Evolutionary conservation across 1,284 basidiomycete genomes (phyloP).

Genomic region (Leccinum holopus): DNA sequence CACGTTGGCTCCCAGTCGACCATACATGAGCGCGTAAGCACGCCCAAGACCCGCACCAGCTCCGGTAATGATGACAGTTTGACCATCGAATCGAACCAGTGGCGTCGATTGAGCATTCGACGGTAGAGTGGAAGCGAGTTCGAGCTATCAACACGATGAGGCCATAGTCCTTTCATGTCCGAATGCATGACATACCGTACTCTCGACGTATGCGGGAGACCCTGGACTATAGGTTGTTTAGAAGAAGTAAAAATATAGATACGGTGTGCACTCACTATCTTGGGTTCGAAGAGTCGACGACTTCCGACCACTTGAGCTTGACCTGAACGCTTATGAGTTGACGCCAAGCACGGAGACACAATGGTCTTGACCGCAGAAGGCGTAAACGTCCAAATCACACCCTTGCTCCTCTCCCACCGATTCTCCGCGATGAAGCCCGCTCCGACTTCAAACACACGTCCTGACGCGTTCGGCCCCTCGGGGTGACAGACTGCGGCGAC

Average conservation of each 20-base stretch:
- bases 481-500: conserved; percentile 79
- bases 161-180: neutral
- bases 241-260: neutral
- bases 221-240: conserved; percentile 52
- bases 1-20: conserved; percentile 89
- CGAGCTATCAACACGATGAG: conserved; percentile 50
- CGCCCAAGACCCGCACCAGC: conserved; percentile 93
- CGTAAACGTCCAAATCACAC: conserved; percentile 90
- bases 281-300: conserved; percentile 79
- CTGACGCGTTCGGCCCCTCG: conserved; percentile 79
- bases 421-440: conserved; percentile 93
- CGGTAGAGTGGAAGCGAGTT: conserved; percentile 65
- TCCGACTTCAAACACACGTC: conserved; percentile 91
- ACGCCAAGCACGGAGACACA: neutral
- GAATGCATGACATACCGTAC: conserved; percentile 44
- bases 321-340: conserved; percentile 45
- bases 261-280: conserved; percentile 58
- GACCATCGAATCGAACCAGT: conserved; percentile 79
- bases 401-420: conserved; percentile 91
- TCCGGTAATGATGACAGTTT: conserved; percentile 95
- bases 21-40: conserved; percentile 91
- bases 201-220: conserved; percentile 68
- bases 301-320: conserved; percentile 77
- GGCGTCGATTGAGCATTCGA: conserved; percentile 74
- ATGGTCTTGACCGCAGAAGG: conserved; percentile 76